Percentiles rank a stretch among this genome's conserved stretches.
phyloP scores from a whole-genome alignment of 306 rosid species.

The Begonia loranthoides region DNA sequence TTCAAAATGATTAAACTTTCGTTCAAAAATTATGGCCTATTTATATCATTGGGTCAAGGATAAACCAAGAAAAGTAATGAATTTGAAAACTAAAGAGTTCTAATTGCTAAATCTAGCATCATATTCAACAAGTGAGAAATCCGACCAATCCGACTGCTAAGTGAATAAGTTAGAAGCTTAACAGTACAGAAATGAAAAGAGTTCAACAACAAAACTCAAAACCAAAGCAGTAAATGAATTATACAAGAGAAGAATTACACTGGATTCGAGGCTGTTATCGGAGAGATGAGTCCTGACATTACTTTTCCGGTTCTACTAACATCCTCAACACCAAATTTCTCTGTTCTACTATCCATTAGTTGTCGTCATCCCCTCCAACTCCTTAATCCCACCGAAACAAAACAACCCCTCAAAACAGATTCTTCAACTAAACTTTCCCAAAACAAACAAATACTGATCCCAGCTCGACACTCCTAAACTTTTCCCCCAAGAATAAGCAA shows the following conservation, averaged over 20 bases:
- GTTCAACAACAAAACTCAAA: too few species aligned
- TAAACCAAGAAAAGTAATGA: too few species aligned
- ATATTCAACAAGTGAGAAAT: too few species aligned
- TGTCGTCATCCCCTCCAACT: constrained; percentile 18
- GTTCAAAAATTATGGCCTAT: too few species aligned
- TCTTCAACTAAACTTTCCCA: constrained; percentile 1
- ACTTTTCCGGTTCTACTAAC: constrained; percentile 45
- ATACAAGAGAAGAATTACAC: constrained; percentile 34
- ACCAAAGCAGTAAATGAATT: not conserved
- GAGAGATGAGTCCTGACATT: constrained; percentile 85
- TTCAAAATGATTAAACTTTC: too few species aligned
- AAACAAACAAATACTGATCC: not conserved
- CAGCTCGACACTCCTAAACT: too few species aligned
- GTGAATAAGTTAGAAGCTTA: too few species aligned
- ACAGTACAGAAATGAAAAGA: too few species aligned
- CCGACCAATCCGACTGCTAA: too few species aligned
- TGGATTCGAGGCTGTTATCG: constrained; percentile 50
- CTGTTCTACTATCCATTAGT: constrained; percentile 51
- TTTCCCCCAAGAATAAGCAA: not conserved
- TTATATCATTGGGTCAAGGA: too few species aligned
- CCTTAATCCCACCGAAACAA: constrained; percentile 12
- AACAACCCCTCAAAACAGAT: constrained; percentile 9
- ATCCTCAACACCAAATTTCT: constrained; percentile 38
- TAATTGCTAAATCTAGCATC: too few species aligned
- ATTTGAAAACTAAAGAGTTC: too few species aligned